Conservation (phyloP, 2,329 filamentous ascomycete species). For the Phialemoniopsis sp. region DNA sequence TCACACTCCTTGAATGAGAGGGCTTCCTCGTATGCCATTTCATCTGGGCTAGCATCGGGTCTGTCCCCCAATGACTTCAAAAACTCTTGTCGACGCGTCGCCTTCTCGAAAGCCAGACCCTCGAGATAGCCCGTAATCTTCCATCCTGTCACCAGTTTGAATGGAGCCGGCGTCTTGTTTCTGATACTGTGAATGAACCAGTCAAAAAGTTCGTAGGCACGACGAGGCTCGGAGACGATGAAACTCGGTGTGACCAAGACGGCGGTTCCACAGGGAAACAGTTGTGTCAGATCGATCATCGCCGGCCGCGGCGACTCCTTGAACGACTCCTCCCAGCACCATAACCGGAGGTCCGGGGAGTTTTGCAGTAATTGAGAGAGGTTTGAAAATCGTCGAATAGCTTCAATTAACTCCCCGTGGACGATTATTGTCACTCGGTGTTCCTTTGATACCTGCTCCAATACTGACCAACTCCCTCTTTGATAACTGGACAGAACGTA, state of each 20-base stretch:
- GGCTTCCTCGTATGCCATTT: slow-evolving; percentile 18
- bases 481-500: slow-evolving; percentile 34
- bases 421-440: slow-evolving; percentile 31
- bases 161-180: slow-evolving; percentile 7
- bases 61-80: neutral
- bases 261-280: slow-evolving; percentile 40
- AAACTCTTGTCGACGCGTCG: slow-evolving; percentile 12
- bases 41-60: slow-evolving; percentile 13
- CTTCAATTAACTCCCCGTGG: slow-evolving; percentile 35
- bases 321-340: slow-evolving; percentile 32
- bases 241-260: slow-evolving; percentile 49
- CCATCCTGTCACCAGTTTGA: slow-evolving; percentile 27
- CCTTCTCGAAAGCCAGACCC: slow-evolving; percentile 28
- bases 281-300: slow-evolving; percentile 8
- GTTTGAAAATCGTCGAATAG: slow-evolving; percentile 32
- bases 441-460: slow-evolving; percentile 19
- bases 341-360: slow-evolving; percentile 23
- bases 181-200: slow-evolving; percentile 27
- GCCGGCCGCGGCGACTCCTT: too few relatives aligned
- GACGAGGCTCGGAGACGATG: slow-evolving; percentile 36
- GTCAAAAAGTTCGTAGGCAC: slow-evolving; percentile 28
- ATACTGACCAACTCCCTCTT: slow-evolving; percentile 42
- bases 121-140: slow-evolving; percentile 28
- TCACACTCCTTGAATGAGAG: slow-evolving; percentile 16
- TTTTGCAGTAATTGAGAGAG: slow-evolving; percentile 26